Percentiles rank a stretch among this genome's conserved stretches.
Conservation (phyloP, 139 green algal species). For the Tetratostichococcus sp. region DNA sequence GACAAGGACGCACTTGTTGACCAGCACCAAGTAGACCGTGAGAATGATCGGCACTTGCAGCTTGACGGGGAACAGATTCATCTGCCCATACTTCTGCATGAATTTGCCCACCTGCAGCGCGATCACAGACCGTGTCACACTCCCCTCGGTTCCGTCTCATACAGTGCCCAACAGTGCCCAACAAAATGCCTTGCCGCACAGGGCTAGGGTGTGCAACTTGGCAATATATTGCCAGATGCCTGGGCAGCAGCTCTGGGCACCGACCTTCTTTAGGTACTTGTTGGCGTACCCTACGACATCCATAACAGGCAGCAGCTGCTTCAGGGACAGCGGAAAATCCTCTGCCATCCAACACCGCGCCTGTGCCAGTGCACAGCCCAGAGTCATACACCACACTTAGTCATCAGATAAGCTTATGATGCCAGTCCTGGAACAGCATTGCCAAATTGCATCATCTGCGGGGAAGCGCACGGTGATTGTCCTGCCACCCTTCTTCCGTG, state of each 20-base stretch:
- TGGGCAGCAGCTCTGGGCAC: too few relatives aligned
- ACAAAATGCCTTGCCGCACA: too few relatives aligned
- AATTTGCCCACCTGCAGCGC: neutral
- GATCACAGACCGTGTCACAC: too few relatives aligned
- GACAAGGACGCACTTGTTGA: slow-evolving; percentile 41
- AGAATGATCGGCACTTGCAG: slow-evolving; percentile 69
- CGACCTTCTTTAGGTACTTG: slow-evolving; percentile 66
- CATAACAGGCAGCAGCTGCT: slow-evolving; percentile 76
- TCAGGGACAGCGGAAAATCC: slow-evolving; percentile 60
- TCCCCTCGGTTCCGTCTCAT: too few relatives aligned
- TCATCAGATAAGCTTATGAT: too few relatives aligned
- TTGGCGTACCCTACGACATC: slow-evolving; percentile 75
- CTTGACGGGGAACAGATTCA: slow-evolving; percentile 75
- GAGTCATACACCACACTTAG: too few relatives aligned
- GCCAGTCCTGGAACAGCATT: too few relatives aligned
- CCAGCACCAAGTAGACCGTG: slow-evolving; percentile 58
- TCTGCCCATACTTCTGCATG: slow-evolving; percentile 54
- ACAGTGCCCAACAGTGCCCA: too few relatives aligned
- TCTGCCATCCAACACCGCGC: slow-evolving; percentile 63
- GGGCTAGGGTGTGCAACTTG: too few relatives aligned
- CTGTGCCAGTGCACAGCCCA: slow-evolving; percentile 30
- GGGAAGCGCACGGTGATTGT: slow-evolving; percentile 5
- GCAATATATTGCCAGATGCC: neutral
- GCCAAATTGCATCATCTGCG: neutral
- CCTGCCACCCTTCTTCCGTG: slow-evolving; percentile 15